Base-by-base conservation (phyloP, 441 rosid species). In the Erysimum pusillum region DNA sequence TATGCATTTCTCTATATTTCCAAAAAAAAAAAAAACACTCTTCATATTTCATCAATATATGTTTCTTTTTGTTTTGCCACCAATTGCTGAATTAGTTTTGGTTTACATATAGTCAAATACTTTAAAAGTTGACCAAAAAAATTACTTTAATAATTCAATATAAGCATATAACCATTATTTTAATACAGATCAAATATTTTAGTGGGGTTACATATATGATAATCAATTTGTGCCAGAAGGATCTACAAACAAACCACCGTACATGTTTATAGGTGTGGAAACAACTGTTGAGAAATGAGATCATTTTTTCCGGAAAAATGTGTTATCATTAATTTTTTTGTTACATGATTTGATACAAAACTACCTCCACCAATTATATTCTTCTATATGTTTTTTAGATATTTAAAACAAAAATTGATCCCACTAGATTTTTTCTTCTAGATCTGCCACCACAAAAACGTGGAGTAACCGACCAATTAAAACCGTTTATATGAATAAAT, bases 391-490 rank as follows among this genome's bases (percentile, higher is more conserved):
- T 31, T 56, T 31, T 31, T 32, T 25, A 3, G 39, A 31, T n/a
- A 14, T 34, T 4, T 7, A 32, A 32, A 14, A 6, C 31, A 31
- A 13, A 12, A 13, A 14, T 52, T 31, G 41, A 57, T 57, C 10
- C 62, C 39, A 57, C 62, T 57, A 32, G 11, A 14, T 2, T 57
- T 6, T n/a, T 14, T 4, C 5, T 7, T 34, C 1, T 31, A 31
- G 20, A 57, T 57, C 62, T 32, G 22, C 0, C 62, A 35, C 42
- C 22, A 34, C 22, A n/a, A 57, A 57, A 57, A 57, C 62, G 62
- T 57, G 62, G 22, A 57, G 22, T 57, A 57, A 57, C 62, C 41
- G 39, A 34, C 41, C 62, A 57, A n/a, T 57, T 25, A 38, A 54
- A 64, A 54, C 4, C 58, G 12, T 52, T 41, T 22, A 17, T 20